phyloP scores from a whole-genome alignment of 2,329 filamentous ascomycete species.

The Fusarium abutilonis region DNA sequence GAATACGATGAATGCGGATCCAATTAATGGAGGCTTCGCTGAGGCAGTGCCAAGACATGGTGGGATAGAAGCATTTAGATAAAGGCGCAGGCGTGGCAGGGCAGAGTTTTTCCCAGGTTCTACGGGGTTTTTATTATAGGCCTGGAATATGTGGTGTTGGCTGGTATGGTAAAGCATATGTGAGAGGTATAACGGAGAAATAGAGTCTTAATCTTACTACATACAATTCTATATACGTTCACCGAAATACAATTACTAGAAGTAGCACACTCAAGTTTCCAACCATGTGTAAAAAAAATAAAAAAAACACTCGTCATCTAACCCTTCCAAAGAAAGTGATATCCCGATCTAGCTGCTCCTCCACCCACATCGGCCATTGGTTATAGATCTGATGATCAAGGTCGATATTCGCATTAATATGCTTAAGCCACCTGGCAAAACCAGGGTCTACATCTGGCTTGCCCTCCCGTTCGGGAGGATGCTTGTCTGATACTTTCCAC shows the following conservation, averaged over 20 bases:
- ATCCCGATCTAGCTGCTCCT: constrained; percentile 59
- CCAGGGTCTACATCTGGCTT: constrained; percentile 52
- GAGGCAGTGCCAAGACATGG: constrained; percentile 26
- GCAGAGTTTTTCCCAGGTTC: constrained; percentile 2
- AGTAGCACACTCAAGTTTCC: constrained; percentile 17
- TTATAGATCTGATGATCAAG: constrained; percentile 58
- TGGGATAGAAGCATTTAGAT: not conserved
- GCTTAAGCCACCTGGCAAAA: constrained; percentile 60
- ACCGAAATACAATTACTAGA: constrained; percentile 5
- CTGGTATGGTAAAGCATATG: not conserved
- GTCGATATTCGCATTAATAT: constrained; percentile 60
- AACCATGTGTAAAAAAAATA: not conserved
- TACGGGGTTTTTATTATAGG: not conserved
- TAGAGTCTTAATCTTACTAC: not conserved
- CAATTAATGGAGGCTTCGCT: constrained; percentile 30
- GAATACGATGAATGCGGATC: constrained; percentile 48
- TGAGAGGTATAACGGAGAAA: not conserved
- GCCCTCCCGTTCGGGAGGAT: constrained; percentile 40
- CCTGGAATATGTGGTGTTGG: not conserved
- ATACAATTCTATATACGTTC: not conserved
- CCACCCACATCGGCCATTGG: constrained; percentile 65
- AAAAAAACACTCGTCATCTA: not conserved
- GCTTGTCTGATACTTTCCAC: constrained; percentile 47
- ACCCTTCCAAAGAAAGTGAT: constrained; percentile 56
- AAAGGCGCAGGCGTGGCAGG: not conserved